A percentile compares a stretch with the other conserved stretches of the same genome.
Evolutionary conservation across 1,139 yeast species (phyloP).

Genomic region (Hyphopichia wangnamkhiaoensis): DNA sequence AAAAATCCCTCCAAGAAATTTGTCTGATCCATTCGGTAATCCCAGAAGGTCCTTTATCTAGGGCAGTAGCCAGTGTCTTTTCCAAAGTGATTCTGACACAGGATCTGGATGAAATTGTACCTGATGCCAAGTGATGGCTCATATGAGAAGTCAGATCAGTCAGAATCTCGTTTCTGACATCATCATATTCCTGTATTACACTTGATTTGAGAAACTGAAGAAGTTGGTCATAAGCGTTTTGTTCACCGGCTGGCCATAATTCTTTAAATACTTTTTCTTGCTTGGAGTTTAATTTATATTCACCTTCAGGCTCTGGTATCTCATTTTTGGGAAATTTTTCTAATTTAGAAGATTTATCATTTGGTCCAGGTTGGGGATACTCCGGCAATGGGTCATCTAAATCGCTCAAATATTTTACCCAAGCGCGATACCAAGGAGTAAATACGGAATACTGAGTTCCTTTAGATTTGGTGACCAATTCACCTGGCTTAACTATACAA

Average conservation of each 20-base stretch:
- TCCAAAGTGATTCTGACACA: conserved; percentile 29
- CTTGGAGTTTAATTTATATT: not conserved
- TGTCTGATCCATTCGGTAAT: conserved; percentile 49
- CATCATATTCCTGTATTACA: conserved; percentile 30
- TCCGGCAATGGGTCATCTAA: conserved; percentile 1
- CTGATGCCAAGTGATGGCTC: conserved; percentile 49
- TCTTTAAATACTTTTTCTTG: conserved; percentile 14
- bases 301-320: conserved; percentile 1
- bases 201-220: conserved; percentile 25
- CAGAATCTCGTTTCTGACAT: conserved; percentile 26
- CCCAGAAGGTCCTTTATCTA: conserved; percentile 31
- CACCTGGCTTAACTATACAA: conserved; percentile 49
- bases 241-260: conserved; percentile 39
- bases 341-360: conserved; percentile 1
- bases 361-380: not conserved
- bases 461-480: conserved; percentile 37
- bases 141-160: conserved; percentile 39
- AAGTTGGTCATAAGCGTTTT: conserved; percentile 33
- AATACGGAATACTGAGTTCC: conserved; percentile 53
- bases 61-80: conserved; percentile 19
- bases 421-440: conserved; percentile 54
- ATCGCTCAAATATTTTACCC: conserved; percentile 33
- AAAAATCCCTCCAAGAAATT: conserved; percentile 60
- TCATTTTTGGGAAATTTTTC: conserved; percentile 11
- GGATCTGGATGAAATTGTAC: conserved; percentile 44